Percentiles rank a stretch among this genome's conserved stretches.
Evolutionary conservation across 805 yeast genomes (phyloP).

Genomic region (Pichia deserticola): DNA sequence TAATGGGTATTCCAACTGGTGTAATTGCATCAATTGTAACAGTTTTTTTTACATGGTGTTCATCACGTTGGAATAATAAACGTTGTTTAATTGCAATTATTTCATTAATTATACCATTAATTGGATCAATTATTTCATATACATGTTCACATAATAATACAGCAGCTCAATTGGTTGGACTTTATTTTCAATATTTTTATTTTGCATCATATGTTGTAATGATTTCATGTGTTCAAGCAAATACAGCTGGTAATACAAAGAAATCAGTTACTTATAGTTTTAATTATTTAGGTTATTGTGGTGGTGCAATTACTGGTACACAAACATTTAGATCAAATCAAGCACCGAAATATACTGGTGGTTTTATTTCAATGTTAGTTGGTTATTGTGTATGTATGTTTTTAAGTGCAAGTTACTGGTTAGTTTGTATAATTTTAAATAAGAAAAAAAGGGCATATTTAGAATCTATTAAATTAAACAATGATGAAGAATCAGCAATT

Average conservation of each 20-base stretch:
- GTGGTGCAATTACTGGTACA: constrained; percentile 41
- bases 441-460: neutral
- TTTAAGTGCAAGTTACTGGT: constrained; percentile 1
- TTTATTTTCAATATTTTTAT: constrained; percentile 5
- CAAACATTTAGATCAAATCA: constrained; percentile 37
- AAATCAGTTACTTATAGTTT: constrained; percentile 39
- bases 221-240: constrained; percentile 27
- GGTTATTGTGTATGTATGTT: constrained; percentile 12
- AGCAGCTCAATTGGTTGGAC: constrained; percentile 5
- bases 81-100: constrained; percentile 3
- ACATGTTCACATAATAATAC: neutral
- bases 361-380: constrained; percentile 35
- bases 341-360: constrained; percentile 36
- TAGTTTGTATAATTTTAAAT: neutral
- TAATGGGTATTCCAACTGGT: constrained; percentile 14
- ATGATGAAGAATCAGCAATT: neutral
- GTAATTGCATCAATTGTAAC: constrained; percentile 11
- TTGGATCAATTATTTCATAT: constrained; percentile 1
- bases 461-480: neutral
- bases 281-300: constrained; percentile 38
- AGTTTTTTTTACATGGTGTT: neutral
- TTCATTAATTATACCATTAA: constrained; percentile 1
- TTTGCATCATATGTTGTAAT: constrained; percentile 15
- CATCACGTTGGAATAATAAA: neutral
- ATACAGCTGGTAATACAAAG: constrained; percentile 57